Evolutionary conservation across 1,284 basidiomycete genomes (phyloP), one percentile per base, ranked within the genome.

Genomic region (Schizophyllum commune): DNA sequence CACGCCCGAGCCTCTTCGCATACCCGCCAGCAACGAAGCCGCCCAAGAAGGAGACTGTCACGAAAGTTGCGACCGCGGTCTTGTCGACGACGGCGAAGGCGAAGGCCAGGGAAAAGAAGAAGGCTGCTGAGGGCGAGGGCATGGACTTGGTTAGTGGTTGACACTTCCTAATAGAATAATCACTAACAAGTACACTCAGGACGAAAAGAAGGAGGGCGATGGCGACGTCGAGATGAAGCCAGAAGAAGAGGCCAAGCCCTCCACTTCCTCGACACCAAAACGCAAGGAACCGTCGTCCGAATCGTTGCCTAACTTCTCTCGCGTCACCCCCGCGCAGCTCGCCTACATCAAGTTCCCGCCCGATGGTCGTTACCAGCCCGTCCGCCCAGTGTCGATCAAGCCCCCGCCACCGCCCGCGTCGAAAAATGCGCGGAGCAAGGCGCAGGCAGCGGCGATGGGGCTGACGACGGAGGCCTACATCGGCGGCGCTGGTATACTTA

Each of bases 1-100:
- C 91, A 21, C 86, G 82, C 65, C 93, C 94, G 7, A 93, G 90
- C 65, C 74, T 94, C 56, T 97, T 95, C 70, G 94, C 94, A 1
- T 98, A 98, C 74, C 94, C 93, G 6, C 76, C 88, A 13, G 81
- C 84, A 2, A 88, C 86, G 57, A 93, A 93, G 71, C 90, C 94
- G 13, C 91, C 91, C 1, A 92, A 93, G 74, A 95, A 94, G 76
- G 94, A 96, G 76, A 82, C 91, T 1, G 88, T 92, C 52, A 85
- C 90, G 55, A 96, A 96, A 75, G 88, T 95, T 59, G 92, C 91
- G 47, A 89, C 94, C 11, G 96, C 94, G 32, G 94, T 98, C 6
- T 81, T 98, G 52, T 96, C 94, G 5, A 98, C 96, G 1, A 98
- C 95, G 0, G 94, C 93, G 0, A 96, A 94, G 74, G 92, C 91